Conservation (phyloP, 805 yeast species). For the Zygosaccharomyces kombuchaensis region DNA sequence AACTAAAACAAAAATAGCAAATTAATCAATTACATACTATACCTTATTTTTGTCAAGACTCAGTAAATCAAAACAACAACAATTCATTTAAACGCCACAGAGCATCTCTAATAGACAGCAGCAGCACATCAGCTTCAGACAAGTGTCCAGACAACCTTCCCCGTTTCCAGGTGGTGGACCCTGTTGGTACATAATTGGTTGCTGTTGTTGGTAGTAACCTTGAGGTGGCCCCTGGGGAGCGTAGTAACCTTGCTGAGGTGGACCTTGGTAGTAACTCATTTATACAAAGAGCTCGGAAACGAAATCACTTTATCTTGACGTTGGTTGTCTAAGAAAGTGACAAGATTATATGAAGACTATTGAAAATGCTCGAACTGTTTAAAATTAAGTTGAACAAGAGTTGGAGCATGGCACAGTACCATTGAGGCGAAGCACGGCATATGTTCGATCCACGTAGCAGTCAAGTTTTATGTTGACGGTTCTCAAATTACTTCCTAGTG, state of each 20-base stretch:
- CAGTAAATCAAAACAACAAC: not conserved
- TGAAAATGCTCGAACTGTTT: too few relatives aligned
- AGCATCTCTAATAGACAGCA: constrained; percentile 33
- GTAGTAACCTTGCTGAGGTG: constrained; percentile 17
- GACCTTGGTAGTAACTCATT: constrained; percentile 11
- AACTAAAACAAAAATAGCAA: not conserved
- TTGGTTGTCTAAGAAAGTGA: constrained; percentile 23
- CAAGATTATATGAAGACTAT: constrained; percentile 5
- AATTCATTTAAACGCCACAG: constrained; percentile 17
- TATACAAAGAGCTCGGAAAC: not conserved
- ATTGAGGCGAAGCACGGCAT: not conserved
- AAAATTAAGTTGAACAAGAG: not conserved
- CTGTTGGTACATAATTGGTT: constrained; percentile 29
- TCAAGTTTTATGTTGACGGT: not conserved
- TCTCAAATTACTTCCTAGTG: too few relatives aligned
- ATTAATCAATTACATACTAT: constrained; percentile 1
- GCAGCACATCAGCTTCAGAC: constrained; percentile 31
- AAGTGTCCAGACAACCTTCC: constrained; percentile 28
- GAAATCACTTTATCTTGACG: constrained; percentile 5
- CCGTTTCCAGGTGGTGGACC: constrained; percentile 29
- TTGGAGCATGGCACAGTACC: not conserved
- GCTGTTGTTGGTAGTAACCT: constrained; percentile 30
- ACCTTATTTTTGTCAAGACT: not conserved
- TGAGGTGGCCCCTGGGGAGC: constrained; percentile 15
- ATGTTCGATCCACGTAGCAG: constrained; percentile 1